Evolutionary conservation across 179 eudicot genomes (phyloP), one percentile per base, ranked within the genome.

Genomic region (Sideroxylon spinosum): DNA sequence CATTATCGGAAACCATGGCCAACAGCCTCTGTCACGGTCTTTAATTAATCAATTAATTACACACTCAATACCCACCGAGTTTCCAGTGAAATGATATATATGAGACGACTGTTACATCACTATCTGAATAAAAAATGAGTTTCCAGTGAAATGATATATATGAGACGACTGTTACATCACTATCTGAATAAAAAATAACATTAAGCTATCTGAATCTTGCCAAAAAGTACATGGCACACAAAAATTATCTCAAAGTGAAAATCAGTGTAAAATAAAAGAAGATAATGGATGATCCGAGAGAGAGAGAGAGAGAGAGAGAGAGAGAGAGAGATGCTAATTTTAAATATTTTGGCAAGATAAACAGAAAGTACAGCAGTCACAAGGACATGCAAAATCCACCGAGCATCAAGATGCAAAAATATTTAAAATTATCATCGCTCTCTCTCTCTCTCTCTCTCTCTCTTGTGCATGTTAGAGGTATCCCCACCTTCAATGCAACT

Each of bases 311-410:
- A 25, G 9, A 9, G 37, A 71, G 16, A 13, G 46, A 56, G 23
- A 49, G 9, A 49, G 52, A 10, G 52, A 49, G 9, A 49, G 9
- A 49, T 10, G 52, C 52, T 5, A 49, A 49, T 49, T 5, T 49
- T 5, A 49, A 49, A 49, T 49, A 49, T 10, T 10, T n/a, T 5
- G 52, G 9, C 52, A 49, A 49, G 52, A 49, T 10, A 49, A n/a
- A n/a, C n/a, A n/a, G n/a, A n/a, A n/a, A n/a, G n/a, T n/a, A n/a
- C n/a, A n/a, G n/a, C n/a, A n/a, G n/a, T n/a, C n/a, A n/a, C 37
- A 29, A 70, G 74, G 11, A 68, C 9, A 48, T 48, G 12, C 57
- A 70, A 49, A 49, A 70, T 48, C 73, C 56, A 69, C 74, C 72
- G 13, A 68, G 5, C 59, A 48, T 11, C 19, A 49, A 23, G 23